Conservation (phyloP, 345 rosid species). For the Rhodomyrtus tomentosa region DNA sequence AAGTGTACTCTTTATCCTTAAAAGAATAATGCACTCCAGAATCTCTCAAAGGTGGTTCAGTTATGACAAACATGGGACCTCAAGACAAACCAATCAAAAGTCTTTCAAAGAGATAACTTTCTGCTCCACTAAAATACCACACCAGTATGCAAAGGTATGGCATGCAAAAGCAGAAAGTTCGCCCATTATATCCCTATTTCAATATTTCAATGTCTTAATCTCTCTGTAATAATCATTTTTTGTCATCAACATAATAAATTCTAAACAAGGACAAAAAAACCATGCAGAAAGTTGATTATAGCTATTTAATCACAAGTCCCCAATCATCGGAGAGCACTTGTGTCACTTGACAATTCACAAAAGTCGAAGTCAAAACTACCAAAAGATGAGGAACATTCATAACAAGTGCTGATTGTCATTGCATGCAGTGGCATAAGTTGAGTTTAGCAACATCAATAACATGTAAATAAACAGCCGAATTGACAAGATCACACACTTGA, state of each 20-base stretch:
- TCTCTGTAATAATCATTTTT: neutral
- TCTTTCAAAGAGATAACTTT: neutral
- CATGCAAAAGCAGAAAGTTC: neutral
- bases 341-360: neutral
- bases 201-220: neutral
- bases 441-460: neutral
- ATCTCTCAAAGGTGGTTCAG: neutral
- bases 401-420: neutral
- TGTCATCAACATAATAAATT: neutral
- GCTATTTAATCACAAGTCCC: neutral
- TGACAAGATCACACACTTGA: neutral
- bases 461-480: neutral
- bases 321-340: neutral
- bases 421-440: neutral
- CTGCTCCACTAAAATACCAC: neutral
- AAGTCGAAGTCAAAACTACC: neutral
- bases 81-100: neutral
- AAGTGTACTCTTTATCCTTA: neutral
- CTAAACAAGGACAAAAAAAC: neutral
- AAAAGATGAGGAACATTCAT: neutral
- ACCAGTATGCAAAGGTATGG: neutral
- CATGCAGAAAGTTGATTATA: neutral
- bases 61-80: neutral
- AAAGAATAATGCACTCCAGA: neutral
- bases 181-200: neutral